Evolutionary conservation across 1,284 basidiomycete species (phyloP).

Genomic region (Garcileccinum viscosum): DNA sequence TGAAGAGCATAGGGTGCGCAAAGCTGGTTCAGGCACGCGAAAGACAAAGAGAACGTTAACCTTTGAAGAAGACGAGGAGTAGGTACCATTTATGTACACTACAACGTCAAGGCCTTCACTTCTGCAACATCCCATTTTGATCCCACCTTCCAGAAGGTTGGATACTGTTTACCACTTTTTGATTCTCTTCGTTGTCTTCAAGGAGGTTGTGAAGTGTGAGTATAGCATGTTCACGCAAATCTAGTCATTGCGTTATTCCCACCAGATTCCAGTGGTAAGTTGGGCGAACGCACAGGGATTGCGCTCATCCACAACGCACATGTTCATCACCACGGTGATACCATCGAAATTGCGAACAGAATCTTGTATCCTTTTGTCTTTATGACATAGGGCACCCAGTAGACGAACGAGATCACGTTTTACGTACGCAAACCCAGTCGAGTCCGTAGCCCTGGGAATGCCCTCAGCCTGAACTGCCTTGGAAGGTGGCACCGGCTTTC

Average conservation of each 20-base stretch:
- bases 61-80: constrained; percentile 58
- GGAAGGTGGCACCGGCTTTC: constrained; percentile 53
- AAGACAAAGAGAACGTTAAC: constrained; percentile 60
- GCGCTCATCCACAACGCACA: constrained; percentile 87
- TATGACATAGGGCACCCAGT: constrained; percentile 75
- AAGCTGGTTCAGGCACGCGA: constrained; percentile 52
- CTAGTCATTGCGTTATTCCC: constrained; percentile 46
- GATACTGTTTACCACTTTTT: constrained; percentile 76
- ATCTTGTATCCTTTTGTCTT: constrained; percentile 72
- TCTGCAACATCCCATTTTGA: constrained; percentile 59
- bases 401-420: constrained; percentile 86
- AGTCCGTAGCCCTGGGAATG: constrained; percentile 37
- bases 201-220: constrained; percentile 83
- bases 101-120: constrained; percentile 7
- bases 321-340: constrained; percentile 79
- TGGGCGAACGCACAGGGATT: constrained; percentile 79
- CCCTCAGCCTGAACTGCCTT: constrained; percentile 17
- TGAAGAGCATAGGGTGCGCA: constrained; percentile 67
- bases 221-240: constrained; percentile 88
- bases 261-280: neutral
- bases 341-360: constrained; percentile 72
- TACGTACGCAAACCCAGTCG: constrained; percentile 77
- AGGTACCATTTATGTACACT: constrained; percentile 10
- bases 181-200: constrained; percentile 77
- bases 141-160: constrained; percentile 66